These are phyloP conservation scores for Mycosphaerella sp. DNA, from an alignment of 2,329 filamentous ascomycete species.

Conservation along the genomic window DNA sequence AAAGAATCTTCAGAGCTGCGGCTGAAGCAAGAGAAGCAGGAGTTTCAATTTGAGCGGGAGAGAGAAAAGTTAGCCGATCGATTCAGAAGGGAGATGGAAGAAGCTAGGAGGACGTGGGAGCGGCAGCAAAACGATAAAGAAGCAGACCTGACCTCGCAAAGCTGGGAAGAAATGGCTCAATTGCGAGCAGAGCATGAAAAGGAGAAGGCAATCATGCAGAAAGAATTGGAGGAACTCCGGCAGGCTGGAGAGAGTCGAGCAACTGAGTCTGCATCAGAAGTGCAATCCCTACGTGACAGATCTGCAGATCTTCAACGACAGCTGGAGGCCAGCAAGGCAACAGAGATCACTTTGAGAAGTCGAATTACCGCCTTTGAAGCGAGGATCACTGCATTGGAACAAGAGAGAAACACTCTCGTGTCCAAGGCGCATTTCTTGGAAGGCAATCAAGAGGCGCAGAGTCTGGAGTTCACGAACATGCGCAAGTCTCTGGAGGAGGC, in stretches of 20 bases:
- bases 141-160: conserved; percentile 53
- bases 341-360: conserved; percentile 53
- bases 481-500: conserved; percentile 76
- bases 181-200: conserved; percentile 56
- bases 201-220: conserved; percentile 59
- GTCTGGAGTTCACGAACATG: conserved; percentile 74
- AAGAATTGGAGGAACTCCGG: conserved; percentile 44
- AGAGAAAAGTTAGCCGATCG: conserved; percentile 53
- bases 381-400: conserved; percentile 63
- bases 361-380: conserved; percentile 41
- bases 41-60: conserved; percentile 25
- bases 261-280: conserved; percentile 46
- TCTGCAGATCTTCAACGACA: conserved; percentile 20
- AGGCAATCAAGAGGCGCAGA: conserved; percentile 82
- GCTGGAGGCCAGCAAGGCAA: conserved; percentile 49
- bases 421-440: conserved; percentile 85
- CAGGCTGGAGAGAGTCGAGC: conserved; percentile 52
- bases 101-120: conserved; percentile 38
- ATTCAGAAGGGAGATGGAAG: conserved; percentile 47
- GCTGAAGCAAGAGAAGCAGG: conserved; percentile 27
- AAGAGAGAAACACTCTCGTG: conserved; percentile 65
- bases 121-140: conserved; percentile 47
- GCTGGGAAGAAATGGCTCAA: conserved; percentile 62
- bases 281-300: conserved; percentile 33
- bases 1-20: conserved; percentile 23